Conservation (phyloP, 2,329 filamentous ascomycete species). For the Juglanconis juglandina region DNA sequence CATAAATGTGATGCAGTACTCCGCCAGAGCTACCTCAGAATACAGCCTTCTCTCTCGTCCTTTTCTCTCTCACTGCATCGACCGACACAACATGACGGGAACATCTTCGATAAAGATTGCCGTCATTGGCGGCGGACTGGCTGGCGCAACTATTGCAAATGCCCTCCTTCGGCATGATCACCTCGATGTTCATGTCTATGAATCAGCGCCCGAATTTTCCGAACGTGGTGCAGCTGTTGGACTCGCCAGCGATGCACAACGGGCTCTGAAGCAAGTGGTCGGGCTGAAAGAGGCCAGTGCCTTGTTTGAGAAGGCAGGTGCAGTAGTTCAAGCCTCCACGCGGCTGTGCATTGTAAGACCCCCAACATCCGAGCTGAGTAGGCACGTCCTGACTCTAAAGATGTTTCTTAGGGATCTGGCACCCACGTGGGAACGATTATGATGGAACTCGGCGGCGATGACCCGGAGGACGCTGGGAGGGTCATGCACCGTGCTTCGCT, state of each 20-base stretch:
- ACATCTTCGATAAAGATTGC: conserved; percentile 18
- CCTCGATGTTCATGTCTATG: conserved; percentile 23
- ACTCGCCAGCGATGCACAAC: conserved; percentile 15
- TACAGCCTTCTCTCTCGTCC: too few species aligned
- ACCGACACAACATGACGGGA: not conserved
- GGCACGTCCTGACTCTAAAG: not conserved
- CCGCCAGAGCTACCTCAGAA: too few species aligned
- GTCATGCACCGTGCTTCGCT: conserved; percentile 23
- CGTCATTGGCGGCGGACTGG: conserved; percentile 24
- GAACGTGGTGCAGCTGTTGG: conserved; percentile 25
- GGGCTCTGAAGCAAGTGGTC: conserved; percentile 18
- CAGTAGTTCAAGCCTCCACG: conserved; percentile 10
- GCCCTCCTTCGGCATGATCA: conserved; percentile 20
- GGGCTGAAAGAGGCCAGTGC: not conserved
- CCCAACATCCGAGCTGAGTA: not conserved
- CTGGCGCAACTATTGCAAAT: conserved; percentile 21
- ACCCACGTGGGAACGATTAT: conserved; percentile 14
- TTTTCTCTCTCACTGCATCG: not conserved
- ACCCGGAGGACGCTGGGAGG: conserved; percentile 1
- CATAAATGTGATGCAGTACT: too few species aligned
- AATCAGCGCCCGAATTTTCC: conserved; percentile 22
- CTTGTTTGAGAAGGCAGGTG: conserved; percentile 19
- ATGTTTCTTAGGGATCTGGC: conserved; percentile 15
- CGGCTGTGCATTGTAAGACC: conserved; percentile 11
- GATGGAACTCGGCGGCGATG: conserved; percentile 16